Percentiles rank a stretch among this genome's conserved stretches.
Evolutionary conservation across 164 flowering plant species (phyloP).

Genomic region (Warburgia ugandensis): DNA sequence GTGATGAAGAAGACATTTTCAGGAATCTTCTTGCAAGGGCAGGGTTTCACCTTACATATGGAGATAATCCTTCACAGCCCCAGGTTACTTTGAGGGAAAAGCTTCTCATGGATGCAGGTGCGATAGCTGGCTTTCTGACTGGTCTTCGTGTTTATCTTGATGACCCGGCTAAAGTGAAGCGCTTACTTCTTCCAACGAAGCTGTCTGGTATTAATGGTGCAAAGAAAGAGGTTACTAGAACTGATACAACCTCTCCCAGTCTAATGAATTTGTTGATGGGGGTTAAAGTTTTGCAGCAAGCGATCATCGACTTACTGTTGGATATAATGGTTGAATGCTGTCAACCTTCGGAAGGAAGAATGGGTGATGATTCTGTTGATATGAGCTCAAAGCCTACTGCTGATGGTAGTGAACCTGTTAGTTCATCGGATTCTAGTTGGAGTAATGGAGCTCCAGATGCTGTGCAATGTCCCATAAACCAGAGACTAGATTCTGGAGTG

Average conservation of each 20-base stretch:
- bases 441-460: constrained; percentile 71
- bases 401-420: constrained; percentile 36
- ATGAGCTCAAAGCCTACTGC: constrained; percentile 38
- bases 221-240: constrained; percentile 44
- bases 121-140: constrained; percentile 95
- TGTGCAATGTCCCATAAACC: constrained; percentile 52
- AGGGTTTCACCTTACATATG: constrained; percentile 91
- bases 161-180: constrained; percentile 97
- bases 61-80: constrained; percentile 93
- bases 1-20: constrained; percentile 96
- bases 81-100: constrained; percentile 93
- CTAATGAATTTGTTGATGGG: constrained; percentile 98
- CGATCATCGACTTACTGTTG: constrained; percentile 85
- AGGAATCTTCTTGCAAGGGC: constrained; percentile 91
- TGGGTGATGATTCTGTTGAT: constrained; percentile 46
- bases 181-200: constrained; percentile 94
- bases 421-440: constrained; percentile 50
- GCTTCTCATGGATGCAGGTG: constrained; percentile 98
- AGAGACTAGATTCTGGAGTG: constrained; percentile 25
- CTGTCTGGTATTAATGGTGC: constrained; percentile 66
- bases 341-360: constrained; percentile 84
- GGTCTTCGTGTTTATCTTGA: constrained; percentile 98
- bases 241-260: constrained; percentile 84
- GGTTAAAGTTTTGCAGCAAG: constrained; percentile 95
- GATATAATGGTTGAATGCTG: constrained; percentile 99